Evolutionary conservation across 257 asterid species (phyloP), one percentile per base, ranked within the genome.

Genomic region (Nyctanthes arbortristis): DNA sequence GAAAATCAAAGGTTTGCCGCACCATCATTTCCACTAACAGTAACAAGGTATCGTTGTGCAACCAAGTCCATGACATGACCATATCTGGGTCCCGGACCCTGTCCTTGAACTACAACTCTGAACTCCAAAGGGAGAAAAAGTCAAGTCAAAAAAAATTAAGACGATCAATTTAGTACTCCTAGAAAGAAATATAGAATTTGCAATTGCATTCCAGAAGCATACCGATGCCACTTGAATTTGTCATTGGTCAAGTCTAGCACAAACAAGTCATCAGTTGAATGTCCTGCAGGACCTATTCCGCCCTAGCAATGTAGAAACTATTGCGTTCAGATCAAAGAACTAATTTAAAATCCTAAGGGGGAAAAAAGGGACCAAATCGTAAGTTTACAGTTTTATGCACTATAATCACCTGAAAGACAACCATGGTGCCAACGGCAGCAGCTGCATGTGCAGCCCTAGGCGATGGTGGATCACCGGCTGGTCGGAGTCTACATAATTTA

Each of bases 1-100:
- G 47, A 74, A 5, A 69, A 63, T 3, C 71, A 49, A 68, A 74
- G 32, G 43, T 63, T 61, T 58, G 43, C 14, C 90, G 81, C 77
- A 94, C 99, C 99, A 73, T 94, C 98, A 72, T 91, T 94, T 76
- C 99, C 99, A 52, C 95, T 80, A 75, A 94, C 96, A 3, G 88
- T 69, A 66, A 94, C 97, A 78, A 91, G 98, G 81, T 86, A 94
- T 74, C 97, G 80, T 74, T 94, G 99, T 5, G 96, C 96, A 67
- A 94, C 96, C 95, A 94, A 89, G 68, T 91, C 99, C 98, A 94
- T 89, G 74, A 88, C 99, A 43, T 94, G 99, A 68, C 99, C 99
- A 49, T 94, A 94, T 59, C 98, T 75, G 52, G 99, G 99, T 35
- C 99, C 99, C 5, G 97, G 98, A 40, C 99, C 97, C 79, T 81